Base-by-base conservation (phyloP, 2,329 filamentous ascomycete species). In the Pyricularia grisea region DNA sequence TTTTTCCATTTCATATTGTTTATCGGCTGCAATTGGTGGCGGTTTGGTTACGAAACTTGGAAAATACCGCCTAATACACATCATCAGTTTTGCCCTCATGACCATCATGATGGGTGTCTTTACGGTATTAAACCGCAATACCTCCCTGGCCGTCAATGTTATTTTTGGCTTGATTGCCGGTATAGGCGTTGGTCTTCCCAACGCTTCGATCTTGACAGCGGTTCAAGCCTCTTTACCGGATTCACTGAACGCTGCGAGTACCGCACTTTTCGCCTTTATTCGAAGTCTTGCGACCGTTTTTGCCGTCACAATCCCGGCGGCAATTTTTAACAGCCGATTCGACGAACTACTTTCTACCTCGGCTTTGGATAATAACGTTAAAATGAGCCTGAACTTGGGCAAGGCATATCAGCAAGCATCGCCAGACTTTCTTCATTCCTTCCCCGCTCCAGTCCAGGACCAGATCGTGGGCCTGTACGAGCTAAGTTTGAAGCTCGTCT, bases 251-350 rank as follows among this genome's bases (percentile, higher is more conserved):
- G 78, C 79, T 1, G 68, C 76, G 1, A 78, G 79, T 0, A 80
- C 80, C 2, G 77, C 75, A 1, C 79, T 80, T 63, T 83, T 79
- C 76, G 73, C 76, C 0, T 86, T 86, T 69, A 73, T 83, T 69
- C 79, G 83, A 55, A 79, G 75, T 68, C 80, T 86, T 36, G 84
- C 84, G 2, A 73, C 76, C n/a, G 79, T 81, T 3, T 81, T 84
- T 74, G 84, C 82, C 10, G 77, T 82, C 1, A 77, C 81, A 0
- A 79, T 86, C 42, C 77, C 80, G 0, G 78, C 76, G 1, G 75
- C 78, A 7, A 76, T 84, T 60, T 84, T 81, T 72, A 75, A 72
- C 70, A 75, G 71, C 70, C 55, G 55, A 23, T 60, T 60, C 55
- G 55, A 60, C 23, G n/a, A 60, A 1, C 55, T 60, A 7, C 55